Evolutionary conservation across 202 grass and related monocot species (phyloP), one percentile per base, ranked within the genome.

Genomic region (Dendrocalamus latiflorus): DNA sequence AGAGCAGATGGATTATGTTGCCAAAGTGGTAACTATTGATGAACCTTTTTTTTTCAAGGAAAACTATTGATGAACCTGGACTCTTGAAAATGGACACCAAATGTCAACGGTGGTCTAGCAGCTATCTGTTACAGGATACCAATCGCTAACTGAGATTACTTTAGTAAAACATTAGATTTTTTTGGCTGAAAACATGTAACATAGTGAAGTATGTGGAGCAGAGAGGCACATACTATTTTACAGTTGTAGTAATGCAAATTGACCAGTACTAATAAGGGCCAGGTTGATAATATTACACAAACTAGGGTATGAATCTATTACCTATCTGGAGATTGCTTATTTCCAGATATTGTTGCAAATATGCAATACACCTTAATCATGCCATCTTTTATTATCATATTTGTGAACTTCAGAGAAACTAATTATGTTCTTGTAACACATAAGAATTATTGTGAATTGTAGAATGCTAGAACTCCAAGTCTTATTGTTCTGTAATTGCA

Each of bases 401-500:
- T 49, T 54, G 36, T 47, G 21, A 76, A 76, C 7, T 76, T 38
- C 37, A 8, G 14, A 51, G 58, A 68, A 68, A 14, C 67, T 86
- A 72, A 12, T 79, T 81, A 26, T 42, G 59, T 11, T 84, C 16
- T 75, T 70, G 34, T 70, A 37, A 44, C 25, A 38, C 24, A 56
- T 67, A 21, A 16, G 30, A 84, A 54, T 3, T 65, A 47, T 51
- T 77, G 53, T 28, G 36, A 75, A 37, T 6, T 68, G 4, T 73
- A 57, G 56, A 74, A 63, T 5, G 20, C 7, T 68, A 63, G 54
- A 69, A 70, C 44, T 41, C 48, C 47, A 42, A 80, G 28, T 56
- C 43, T 80, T 77, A 84, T 62, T 9, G 65, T 53, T 68, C 25
- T 53, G 61, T 86, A 81, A 68, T 89, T 56, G 21, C 80, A 98